These are phyloP conservation scores for Syzygium aromaticum DNA, from an alignment of 345 rosid genomes.

Conservation along the genomic window DNA sequence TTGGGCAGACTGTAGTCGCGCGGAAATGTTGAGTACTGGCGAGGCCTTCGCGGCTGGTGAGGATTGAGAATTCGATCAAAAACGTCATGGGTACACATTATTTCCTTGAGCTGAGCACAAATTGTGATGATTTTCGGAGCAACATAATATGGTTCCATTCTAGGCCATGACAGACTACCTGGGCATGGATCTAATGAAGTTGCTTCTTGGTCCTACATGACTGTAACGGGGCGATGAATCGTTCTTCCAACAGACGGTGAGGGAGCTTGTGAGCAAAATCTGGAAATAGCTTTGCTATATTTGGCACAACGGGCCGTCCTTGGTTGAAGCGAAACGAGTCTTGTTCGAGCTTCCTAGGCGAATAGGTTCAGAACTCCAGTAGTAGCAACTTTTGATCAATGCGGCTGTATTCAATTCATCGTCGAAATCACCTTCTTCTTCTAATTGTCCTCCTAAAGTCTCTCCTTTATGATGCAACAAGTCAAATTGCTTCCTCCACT, in stretches of 20 bases:
- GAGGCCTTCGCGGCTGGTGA: too few species aligned
- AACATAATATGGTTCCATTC: constrained; percentile 23
- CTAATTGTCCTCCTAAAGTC: neutral
- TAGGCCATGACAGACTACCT: constrained; percentile 27
- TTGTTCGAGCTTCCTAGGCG: neutral
- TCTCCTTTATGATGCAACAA: neutral
- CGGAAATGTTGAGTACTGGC: too few species aligned
- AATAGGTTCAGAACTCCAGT: neutral
- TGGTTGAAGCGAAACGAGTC: neutral
- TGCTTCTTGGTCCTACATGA: constrained; percentile 49
- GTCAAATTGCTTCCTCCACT: neutral
- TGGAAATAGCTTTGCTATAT: neutral
- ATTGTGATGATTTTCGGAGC: constrained; percentile 32
- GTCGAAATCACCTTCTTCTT: neutral
- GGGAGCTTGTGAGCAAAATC: neutral
- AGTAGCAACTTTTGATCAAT: neutral
- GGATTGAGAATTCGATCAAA: too few species aligned
- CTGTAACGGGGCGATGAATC: constrained; percentile 35
- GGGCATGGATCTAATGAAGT: constrained; percentile 50
- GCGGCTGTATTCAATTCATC: neutral
- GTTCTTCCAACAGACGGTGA: constrained; percentile 23
- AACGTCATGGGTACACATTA: too few species aligned
- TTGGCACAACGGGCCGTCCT: neutral
- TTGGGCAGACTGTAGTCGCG: too few species aligned
- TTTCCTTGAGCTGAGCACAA: constrained; percentile 9